Base-by-base conservation (phyloP, 805 yeast species). In the Barnettozyma vustinii region DNA sequence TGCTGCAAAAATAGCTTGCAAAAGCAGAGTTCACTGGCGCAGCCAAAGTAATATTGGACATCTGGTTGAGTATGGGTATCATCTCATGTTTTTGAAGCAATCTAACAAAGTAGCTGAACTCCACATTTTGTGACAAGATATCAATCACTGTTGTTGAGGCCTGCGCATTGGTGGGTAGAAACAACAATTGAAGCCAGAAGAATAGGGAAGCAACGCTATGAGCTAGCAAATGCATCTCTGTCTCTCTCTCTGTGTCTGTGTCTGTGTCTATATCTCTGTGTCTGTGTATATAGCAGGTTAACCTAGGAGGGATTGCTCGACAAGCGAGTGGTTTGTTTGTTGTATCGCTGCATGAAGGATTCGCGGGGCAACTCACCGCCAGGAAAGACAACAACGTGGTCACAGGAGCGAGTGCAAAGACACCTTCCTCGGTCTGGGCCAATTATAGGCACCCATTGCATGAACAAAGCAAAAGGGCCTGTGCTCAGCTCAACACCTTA, bases 1-100 rank as follows among this genome's bases (percentile, higher is more conserved):
- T 18, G 12, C n/a, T 4, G 18, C 50, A 47, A 13, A 42, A 40
- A 10, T 47, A 37, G 18, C 61, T 59, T 5, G 69, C 71, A 63
- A 85, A 87, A 1, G 96, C 96, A 55, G 83, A 81, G 61, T 88
- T 88, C 12, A 84, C 75, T 0, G 96, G 96, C 1, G 95, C 96
- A 37, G 85, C 61, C n/a, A 88, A 65, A 0, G 96, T 87, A 49
- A 83, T 77, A 61, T 86, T 83, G 21, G 69, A 67, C 51, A 84
- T 62, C 19, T 67, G 67, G 59, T 86, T 87, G 30, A 88, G 62
- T 37, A 66, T 63, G 2, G 89, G 89, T 1, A 88, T 70, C 45
- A 83, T 64, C 13, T 83, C 90, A 45, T 73, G 71, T 46, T 75
- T 65, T 60, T 87, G 96, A 2, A 88, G 52, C 19, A 77, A 65